These are phyloP conservation scores for Bullera alba DNA, from an alignment of 768 basidiomycete species.

Conservation along the genomic window DNA sequence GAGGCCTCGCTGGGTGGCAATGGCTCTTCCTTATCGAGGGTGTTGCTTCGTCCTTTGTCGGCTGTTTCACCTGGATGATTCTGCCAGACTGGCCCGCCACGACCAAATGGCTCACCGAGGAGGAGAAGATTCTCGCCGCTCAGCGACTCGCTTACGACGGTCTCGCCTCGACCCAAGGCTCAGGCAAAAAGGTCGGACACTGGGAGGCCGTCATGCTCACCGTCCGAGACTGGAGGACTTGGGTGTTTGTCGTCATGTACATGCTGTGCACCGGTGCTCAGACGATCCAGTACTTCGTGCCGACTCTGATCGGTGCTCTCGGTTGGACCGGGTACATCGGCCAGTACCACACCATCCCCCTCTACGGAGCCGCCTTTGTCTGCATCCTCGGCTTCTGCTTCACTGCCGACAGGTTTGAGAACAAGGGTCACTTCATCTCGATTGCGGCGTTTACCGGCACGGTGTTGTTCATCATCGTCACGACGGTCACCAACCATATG, in stretches of 20 bases:
- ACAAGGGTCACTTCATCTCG: conserved; percentile 39
- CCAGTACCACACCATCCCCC: conserved; percentile 45
- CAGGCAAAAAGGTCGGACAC: conserved; percentile 25
- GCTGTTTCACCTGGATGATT: conserved; percentile 35
- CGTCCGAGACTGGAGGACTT: conserved; percentile 25
- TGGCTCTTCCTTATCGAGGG: conserved; percentile 40
- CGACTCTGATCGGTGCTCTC: conserved; percentile 33
- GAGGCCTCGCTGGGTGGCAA: conserved; percentile 36
- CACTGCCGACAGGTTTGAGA: conserved; percentile 38
- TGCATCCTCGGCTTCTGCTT: conserved; percentile 40
- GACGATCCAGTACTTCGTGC: conserved; percentile 43
- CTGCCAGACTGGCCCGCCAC: conserved; percentile 46
- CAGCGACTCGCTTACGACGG: conserved; percentile 41
- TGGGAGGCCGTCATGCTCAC: conserved; percentile 31
- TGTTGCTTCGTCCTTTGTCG: conserved; percentile 28
- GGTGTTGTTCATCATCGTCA: conserved; percentile 40
- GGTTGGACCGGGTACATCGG: conserved; percentile 38
- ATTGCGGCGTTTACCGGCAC: conserved; percentile 17
- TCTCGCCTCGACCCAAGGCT: conserved; percentile 36
- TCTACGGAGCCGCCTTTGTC: conserved; percentile 33
- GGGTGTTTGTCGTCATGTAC: conserved; percentile 33
- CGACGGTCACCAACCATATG: conserved; percentile 17
- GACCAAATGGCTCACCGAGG: conserved; percentile 42
- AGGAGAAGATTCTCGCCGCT: conserved; percentile 45
- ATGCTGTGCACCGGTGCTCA: conserved; percentile 46